A percentile compares a stretch with the other conserved stretches of the same genome.
These are phyloP conservation scores for Ganoderma sp. DNA, from an alignment of 1,284 basidiomycete genomes.

Conservation along the genomic window DNA sequence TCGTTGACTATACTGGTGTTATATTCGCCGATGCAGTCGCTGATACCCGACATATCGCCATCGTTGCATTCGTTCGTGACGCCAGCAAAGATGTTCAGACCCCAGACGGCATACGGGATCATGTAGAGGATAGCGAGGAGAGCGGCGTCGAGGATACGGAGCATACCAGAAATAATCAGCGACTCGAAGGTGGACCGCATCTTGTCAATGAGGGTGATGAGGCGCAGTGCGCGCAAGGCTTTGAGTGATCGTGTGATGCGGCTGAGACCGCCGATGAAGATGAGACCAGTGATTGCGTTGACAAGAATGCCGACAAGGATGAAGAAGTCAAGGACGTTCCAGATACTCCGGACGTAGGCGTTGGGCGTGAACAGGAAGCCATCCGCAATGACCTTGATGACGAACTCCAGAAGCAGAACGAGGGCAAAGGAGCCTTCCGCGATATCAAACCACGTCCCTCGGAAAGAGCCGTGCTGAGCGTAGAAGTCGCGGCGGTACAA, in stretches of 20 bases:
- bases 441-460: constrained; percentile 89
- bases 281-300: constrained; percentile 81
- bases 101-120: constrained; percentile 98
- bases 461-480: constrained; percentile 59
- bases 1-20: constrained; percentile 53
- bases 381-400: constrained; percentile 93
- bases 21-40: constrained; percentile 82
- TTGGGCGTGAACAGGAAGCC: constrained; percentile 94
- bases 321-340: constrained; percentile 92
- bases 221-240: constrained; percentile 85
- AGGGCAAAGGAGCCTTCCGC: constrained; percentile 81
- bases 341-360: constrained; percentile 89
- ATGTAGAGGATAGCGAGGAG: constrained; percentile 94
- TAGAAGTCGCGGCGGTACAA: constrained; percentile 84
- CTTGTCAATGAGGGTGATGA: constrained; percentile 88
- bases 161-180: constrained; percentile 88
- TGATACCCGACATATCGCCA: constrained; percentile 55
- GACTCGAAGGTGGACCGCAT: constrained; percentile 92
- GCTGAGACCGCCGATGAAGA: constrained; percentile 82
- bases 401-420: constrained; percentile 83
- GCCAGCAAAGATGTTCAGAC: constrained; percentile 92
- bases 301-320: constrained; percentile 84
- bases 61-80: constrained; percentile 91
- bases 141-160: constrained; percentile 89
- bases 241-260: constrained; percentile 88